phyloP scores from a whole-genome alignment of 2,329 filamentous ascomycete genomes.

The Colletotrichum ledebouriae region DNA sequence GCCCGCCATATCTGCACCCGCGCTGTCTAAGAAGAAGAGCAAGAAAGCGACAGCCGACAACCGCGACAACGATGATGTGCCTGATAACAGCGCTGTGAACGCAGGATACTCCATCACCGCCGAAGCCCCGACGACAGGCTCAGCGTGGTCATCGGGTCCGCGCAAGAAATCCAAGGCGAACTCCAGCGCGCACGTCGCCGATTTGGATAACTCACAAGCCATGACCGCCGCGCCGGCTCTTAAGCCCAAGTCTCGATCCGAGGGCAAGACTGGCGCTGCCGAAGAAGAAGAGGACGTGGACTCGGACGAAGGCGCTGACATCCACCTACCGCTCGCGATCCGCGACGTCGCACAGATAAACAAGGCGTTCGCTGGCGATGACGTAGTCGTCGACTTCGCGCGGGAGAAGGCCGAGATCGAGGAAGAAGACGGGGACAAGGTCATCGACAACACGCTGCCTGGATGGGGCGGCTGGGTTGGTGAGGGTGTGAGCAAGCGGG shows the following conservation, averaged over 20 bases:
- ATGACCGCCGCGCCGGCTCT: constrained; percentile 48
- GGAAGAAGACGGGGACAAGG: constrained; percentile 84
- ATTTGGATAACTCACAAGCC: constrained; percentile 56
- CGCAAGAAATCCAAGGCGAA: constrained; percentile 50
- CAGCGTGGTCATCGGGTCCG: constrained; percentile 58
- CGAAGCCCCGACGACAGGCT: constrained; percentile 49
- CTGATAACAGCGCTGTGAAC: constrained; percentile 43
- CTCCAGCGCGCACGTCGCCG: constrained; percentile 47
- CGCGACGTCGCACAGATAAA: constrained; percentile 78
- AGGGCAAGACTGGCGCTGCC: constrained; percentile 43
- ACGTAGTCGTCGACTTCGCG: constrained; percentile 84
- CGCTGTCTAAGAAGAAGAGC: constrained; percentile 46
- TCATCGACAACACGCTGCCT: constrained; percentile 86
- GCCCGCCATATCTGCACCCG: constrained; percentile 49
- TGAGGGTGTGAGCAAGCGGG: constrained; percentile 80
- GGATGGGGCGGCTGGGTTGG: constrained; percentile 97
- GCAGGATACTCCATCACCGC: constrained; percentile 45
- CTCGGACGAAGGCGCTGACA: constrained; percentile 56
- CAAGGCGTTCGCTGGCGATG: constrained; percentile 88
- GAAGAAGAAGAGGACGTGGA: constrained; percentile 52
- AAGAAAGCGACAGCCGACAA: constrained; percentile 48
- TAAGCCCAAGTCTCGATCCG: constrained; percentile 46
- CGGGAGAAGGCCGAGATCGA: constrained; percentile 81
- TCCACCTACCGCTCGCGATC: constrained; percentile 69
- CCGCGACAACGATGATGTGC: constrained; percentile 48